phyloP scores from a whole-genome alignment of 2,329 filamentous ascomycete genomes.

The Dothideomycetes sp. region DNA sequence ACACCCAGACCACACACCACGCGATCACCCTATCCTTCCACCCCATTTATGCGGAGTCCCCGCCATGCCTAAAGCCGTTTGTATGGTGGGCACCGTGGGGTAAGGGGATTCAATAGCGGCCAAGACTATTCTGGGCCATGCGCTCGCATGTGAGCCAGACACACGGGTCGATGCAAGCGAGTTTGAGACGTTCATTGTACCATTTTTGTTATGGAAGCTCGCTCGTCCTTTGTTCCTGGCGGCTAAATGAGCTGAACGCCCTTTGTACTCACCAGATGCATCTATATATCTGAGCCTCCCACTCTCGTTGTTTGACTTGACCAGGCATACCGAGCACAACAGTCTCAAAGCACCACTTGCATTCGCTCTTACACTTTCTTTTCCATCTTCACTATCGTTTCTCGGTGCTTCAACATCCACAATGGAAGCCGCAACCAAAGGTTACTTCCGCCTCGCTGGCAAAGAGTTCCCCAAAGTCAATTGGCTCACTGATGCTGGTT shows the following conservation, averaged over 20 bases:
- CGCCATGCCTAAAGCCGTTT: constrained; percentile 5
- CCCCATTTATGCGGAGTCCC: constrained; percentile 12
- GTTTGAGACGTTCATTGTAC: not conserved
- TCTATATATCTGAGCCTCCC: constrained; percentile 8
- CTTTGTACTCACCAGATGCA: constrained; percentile 1
- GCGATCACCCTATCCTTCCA: constrained; percentile 11
- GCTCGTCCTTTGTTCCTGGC: constrained; percentile 5
- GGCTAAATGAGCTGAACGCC: constrained; percentile 9
- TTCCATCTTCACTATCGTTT: constrained; percentile 9
- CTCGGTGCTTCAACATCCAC: constrained; percentile 1
- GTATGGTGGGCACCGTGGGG: constrained; percentile 10
- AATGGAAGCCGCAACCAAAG: constrained; percentile 27
- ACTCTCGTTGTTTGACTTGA: constrained; percentile 3
- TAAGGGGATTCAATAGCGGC: constrained; percentile 10
- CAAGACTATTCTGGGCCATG: constrained; percentile 8
- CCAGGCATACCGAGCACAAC: constrained; percentile 10
- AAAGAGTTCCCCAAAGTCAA: constrained; percentile 26
- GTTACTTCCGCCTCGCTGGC: constrained; percentile 24
- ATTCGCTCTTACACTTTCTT: constrained; percentile 4
- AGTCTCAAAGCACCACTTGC: not conserved
- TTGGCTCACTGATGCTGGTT: constrained; percentile 25
- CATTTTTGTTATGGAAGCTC: not conserved
- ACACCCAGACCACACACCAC: constrained; percentile 7
- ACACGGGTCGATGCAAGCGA: constrained; percentile 7
- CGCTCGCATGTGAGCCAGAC: constrained; percentile 4